A percentile compares a stretch with the other conserved stretches of the same genome.
phyloP scores from a whole-genome alignment of 2,329 filamentous ascomycete species.

The Alternaria brassicicola region DNA sequence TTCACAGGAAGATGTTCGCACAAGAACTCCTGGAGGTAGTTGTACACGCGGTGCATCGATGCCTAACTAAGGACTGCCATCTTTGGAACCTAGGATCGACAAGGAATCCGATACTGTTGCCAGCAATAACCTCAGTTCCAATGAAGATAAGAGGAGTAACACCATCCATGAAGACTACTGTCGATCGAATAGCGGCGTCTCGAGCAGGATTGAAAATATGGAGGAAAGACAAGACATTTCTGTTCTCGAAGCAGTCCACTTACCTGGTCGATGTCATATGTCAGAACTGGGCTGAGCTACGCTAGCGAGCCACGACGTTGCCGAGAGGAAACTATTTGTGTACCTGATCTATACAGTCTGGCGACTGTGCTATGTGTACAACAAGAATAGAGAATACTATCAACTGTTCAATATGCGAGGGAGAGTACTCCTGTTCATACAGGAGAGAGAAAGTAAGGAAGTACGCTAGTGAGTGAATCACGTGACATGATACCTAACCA shows the following conservation, averaged over 20 bases:
- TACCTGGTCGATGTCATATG: neutral
- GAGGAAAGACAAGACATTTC: neutral
- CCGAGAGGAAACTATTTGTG: neutral
- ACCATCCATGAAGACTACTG: neutral
- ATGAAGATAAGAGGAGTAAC: neutral
- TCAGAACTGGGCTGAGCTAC: neutral
- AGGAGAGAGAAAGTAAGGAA: no score
- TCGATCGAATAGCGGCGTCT: neutral
- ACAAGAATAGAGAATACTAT: no score
- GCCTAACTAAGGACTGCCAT: neutral
- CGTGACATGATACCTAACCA: no score
- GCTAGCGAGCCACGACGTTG: neutral
- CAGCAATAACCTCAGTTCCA: neutral
- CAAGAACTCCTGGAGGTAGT: conserved; percentile 13
- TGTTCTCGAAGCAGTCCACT: neutral
- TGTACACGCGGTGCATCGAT: conserved; percentile 9
- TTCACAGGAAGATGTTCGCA: neutral
- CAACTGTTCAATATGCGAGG: no score
- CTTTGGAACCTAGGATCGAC: neutral
- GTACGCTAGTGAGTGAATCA: no score
- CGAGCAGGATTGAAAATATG: neutral
- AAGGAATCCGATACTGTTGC: neutral
- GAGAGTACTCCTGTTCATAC: no score
- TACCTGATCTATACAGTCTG: neutral
- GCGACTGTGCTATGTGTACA: no score